phyloP scores from a whole-genome alignment of 768 basidiomycete species.

The Boletus bicolor region DNA sequence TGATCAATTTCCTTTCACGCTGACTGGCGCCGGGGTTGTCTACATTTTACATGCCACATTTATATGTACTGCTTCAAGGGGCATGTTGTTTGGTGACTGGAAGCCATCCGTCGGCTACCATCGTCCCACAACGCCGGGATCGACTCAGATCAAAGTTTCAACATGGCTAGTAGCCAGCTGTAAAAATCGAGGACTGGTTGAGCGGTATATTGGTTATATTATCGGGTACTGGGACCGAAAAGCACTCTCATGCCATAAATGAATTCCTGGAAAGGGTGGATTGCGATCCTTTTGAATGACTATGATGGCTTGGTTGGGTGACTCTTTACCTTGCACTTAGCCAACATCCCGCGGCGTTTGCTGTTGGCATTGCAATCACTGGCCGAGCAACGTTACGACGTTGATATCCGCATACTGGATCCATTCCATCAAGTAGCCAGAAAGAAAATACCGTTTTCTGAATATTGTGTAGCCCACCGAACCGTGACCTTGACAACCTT shows the following conservation, averaged over 20 bases:
- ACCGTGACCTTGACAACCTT: neutral
- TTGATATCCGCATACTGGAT: neutral
- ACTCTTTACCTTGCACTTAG: neutral
- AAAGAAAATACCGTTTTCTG: neutral
- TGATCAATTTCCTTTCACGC: neutral
- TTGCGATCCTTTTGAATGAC: neutral
- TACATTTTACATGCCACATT: neutral
- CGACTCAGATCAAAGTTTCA: neutral
- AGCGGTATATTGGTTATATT: neutral
- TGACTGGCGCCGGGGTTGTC: neutral
- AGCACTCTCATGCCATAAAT: neutral
- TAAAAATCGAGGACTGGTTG: neutral
- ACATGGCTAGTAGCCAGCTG: neutral
- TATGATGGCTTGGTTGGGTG: neutral
- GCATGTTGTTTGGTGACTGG: conserved; percentile 1
- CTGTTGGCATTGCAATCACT: neutral
- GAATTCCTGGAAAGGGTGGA: neutral
- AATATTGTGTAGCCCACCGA: too few relatives aligned
- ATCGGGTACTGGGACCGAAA: neutral
- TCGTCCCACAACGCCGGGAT: neutral
- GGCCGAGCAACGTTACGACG: neutral
- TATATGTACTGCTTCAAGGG: conserved; percentile 9
- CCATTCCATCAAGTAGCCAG: neutral
- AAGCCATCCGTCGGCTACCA: conserved; percentile 6
- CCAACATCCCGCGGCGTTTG: neutral